Percentiles rank a stretch among this genome's conserved stretches.
Conservation (phyloP, 805 yeast species). For the Kazachstania viticola region DNA sequence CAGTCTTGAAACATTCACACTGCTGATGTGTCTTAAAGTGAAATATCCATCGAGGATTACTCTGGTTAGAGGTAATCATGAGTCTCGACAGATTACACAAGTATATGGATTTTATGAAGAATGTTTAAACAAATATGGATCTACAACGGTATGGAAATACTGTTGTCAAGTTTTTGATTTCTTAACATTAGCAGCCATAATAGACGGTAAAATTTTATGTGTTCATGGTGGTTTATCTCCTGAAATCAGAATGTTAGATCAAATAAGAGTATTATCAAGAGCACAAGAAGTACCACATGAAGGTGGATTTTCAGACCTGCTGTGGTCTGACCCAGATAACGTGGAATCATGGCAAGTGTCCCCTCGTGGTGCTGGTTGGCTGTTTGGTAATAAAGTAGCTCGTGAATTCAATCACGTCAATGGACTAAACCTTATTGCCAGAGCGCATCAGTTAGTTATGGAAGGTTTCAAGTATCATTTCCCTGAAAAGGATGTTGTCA, state of each 20-base stretch:
- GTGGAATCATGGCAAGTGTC: constrained; percentile 97
- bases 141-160: constrained; percentile 91
- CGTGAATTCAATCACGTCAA: constrained; percentile 94
- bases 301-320: constrained; percentile 95
- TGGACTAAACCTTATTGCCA: constrained; percentile 74
- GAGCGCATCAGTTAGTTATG: constrained; percentile 98
- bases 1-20: constrained; percentile 84
- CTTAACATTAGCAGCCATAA: constrained; percentile 86
- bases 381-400: constrained; percentile 88
- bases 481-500: constrained; percentile 90
- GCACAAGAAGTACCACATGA: constrained; percentile 99
- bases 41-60: constrained; percentile 78
- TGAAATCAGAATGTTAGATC: constrained; percentile 94
- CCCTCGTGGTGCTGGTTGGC: constrained; percentile 98
- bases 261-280: constrained; percentile 82
- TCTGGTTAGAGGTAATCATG: constrained; percentile 94
- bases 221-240: constrained; percentile 98
- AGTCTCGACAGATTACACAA: constrained; percentile 94
- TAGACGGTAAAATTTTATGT: constrained; percentile 88
- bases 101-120: constrained; percentile 97
- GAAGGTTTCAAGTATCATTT: constrained; percentile 96
- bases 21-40: constrained; percentile 86
- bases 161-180: constrained; percentile 95
- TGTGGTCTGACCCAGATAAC: constrained; percentile 97
- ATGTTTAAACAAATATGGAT: constrained; percentile 84